Percentiles rank a stretch among this genome's conserved stretches.
These are phyloP conservation scores for Cyclotella distinguenda DNA, from an alignment of 108 stramenopile species.

Conservation along the genomic window DNA sequence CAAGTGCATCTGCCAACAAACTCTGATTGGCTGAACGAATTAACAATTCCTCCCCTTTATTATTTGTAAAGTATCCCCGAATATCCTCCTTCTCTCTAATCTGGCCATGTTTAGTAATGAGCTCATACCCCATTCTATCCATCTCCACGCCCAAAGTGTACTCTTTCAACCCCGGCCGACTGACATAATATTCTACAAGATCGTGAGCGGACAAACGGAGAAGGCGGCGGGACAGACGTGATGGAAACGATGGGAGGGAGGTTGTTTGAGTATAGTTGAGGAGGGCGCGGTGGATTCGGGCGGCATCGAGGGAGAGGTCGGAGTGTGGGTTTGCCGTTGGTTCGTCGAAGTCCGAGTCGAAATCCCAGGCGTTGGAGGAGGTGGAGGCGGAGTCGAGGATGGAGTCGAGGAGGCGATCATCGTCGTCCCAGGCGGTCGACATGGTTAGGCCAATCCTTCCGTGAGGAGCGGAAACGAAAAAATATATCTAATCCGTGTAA, in stretches of 20 bases:
- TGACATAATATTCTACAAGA: constrained; percentile 59
- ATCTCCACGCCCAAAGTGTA: constrained; percentile 82
- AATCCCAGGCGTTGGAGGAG: constrained; percentile 10
- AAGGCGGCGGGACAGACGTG: background rate
- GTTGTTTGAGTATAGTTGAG: background rate
- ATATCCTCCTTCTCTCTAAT: constrained; percentile 30
- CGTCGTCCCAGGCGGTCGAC: constrained; percentile 30
- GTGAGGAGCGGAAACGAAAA: no score
- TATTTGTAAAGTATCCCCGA: constrained; percentile 25
- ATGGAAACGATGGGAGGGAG: background rate
- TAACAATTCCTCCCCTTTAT: constrained; percentile 35
- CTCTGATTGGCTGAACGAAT: constrained; percentile 81
- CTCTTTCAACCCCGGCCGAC: constrained; percentile 60
- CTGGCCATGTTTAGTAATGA: constrained; percentile 48
- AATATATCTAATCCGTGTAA: no score
- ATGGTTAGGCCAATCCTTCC: no score
- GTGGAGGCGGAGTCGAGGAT: constrained; percentile 26
- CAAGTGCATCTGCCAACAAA: constrained; percentile 71
- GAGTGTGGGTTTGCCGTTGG: background rate
- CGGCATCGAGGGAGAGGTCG: background rate
- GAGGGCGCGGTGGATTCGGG: background rate
- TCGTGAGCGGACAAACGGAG: constrained; percentile 41
- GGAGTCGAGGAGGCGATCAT: constrained; percentile 24
- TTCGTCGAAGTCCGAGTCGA: background rate
- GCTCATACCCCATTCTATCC: constrained; percentile 69